Conservation (phyloP, 78 protist species). For the Dictyostelium firmibasis region DNA sequence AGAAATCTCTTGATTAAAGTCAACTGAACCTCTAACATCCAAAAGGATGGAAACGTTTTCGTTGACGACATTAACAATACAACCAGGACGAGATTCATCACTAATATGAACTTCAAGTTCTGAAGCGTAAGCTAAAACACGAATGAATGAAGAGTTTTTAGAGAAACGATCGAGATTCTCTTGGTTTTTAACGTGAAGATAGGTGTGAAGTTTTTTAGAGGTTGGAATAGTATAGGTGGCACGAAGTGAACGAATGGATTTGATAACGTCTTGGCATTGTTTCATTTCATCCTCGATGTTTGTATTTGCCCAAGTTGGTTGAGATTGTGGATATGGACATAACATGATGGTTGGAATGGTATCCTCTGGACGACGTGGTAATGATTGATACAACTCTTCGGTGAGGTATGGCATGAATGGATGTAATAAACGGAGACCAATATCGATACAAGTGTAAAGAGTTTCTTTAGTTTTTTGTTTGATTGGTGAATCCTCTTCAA, state of each 20-base stretch:
- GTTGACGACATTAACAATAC: conserved; percentile 13
- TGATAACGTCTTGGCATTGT: conserved; percentile 45
- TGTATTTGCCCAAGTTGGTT: conserved; percentile 22
- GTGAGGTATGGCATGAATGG: conserved; percentile 99
- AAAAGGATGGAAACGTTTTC: conserved; percentile 29
- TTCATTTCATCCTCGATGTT: conserved; percentile 62
- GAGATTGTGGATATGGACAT: conserved; percentile 75
- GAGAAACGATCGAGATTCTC: not conserved
- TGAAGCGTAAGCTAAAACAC: conserved; percentile 19
- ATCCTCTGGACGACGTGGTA: conserved; percentile 83
- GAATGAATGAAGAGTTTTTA: conserved; percentile 12
- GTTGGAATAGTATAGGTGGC: conserved; percentile 19
- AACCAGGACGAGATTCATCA: conserved; percentile 18
- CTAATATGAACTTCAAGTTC: not conserved
- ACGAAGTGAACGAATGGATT: conserved; percentile 70
- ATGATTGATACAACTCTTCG: conserved; percentile 96
- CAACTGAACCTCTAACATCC: conserved; percentile 36
- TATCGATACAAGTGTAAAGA: conserved; percentile 89
- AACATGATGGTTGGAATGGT: conserved; percentile 77
- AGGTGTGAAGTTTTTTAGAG: conserved; percentile 24
- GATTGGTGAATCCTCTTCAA: conserved; percentile 42
- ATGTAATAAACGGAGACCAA: conserved; percentile 92
- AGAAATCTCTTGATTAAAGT: conserved; percentile 26
- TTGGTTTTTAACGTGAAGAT: conserved; percentile 23
- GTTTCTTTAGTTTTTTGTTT: conserved; percentile 54